A percentile compares a stretch with the other conserved stretches of the same genome.
Evolutionary conservation across 495 filamentous ascomycete genomes (phyloP).

Genomic region (Aspergillus carlsbadensis): DNA sequence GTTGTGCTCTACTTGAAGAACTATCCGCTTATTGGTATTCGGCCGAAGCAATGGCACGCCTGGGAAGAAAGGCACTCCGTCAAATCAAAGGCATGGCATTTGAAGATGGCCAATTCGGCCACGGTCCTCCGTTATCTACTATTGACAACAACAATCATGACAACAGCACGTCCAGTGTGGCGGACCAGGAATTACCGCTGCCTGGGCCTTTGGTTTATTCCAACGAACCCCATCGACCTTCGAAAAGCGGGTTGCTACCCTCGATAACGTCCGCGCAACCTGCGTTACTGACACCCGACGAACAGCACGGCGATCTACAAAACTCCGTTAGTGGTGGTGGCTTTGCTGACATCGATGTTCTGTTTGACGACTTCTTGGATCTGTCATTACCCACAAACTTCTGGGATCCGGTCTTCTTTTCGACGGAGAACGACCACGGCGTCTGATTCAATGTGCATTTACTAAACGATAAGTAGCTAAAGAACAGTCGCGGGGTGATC

Average conservation of each 20-base stretch:
- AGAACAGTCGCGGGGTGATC: neutral
- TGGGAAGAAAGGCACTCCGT: conserved; percentile 45
- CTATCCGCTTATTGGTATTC: conserved; percentile 61
- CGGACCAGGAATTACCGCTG: neutral
- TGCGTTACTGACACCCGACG: neutral
- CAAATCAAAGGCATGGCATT: conserved; percentile 26
- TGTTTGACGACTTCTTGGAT: conserved; percentile 45
- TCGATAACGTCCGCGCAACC: neutral
- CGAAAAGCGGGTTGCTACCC: neutral
- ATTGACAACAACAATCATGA: neutral
- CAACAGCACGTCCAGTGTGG: neutral
- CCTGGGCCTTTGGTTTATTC: neutral
- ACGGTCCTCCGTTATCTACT: neutral
- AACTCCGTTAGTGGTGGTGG: conserved; percentile 8
- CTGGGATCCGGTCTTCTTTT: conserved; percentile 42
- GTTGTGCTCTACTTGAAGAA: conserved; percentile 54
- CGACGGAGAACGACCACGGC: conserved; percentile 6
- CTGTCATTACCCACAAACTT: conserved; percentile 42
- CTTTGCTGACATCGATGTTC: conserved; percentile 39
- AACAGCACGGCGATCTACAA: conserved; percentile 12
- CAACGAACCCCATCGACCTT: neutral
- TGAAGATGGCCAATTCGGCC: neutral
- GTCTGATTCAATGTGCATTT: neutral
- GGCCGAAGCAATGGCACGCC: conserved; percentile 59
- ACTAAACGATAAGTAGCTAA: neutral